phyloP scores from a whole-genome alignment of 2,329 filamentous ascomycete genomes.

The Sarocladium oryzae region DNA sequence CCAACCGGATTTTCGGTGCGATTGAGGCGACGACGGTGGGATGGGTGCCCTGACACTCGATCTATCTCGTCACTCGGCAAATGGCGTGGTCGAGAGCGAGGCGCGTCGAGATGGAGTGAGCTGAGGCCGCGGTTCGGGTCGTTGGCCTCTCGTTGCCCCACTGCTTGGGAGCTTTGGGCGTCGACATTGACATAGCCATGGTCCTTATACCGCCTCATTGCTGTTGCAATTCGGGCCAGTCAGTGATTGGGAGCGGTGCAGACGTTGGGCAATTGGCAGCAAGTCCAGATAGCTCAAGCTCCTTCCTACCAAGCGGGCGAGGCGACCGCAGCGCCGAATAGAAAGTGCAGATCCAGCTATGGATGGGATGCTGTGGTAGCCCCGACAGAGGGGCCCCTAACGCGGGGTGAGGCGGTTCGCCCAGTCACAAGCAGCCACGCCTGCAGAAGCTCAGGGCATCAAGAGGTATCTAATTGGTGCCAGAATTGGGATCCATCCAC shows the following conservation, averaged over 20 bases:
- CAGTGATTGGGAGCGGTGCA: background rate
- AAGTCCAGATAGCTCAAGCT: background rate
- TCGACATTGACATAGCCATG: background rate
- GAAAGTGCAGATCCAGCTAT: conserved; percentile 3
- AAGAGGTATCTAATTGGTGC: background rate
- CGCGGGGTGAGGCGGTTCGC: background rate
- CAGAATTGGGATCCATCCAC: background rate
- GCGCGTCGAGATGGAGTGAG: background rate
- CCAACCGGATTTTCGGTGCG: background rate
- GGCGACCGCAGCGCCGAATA: conserved; percentile 4
- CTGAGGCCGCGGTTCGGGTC: background rate
- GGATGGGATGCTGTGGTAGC: background rate
- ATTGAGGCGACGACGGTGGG: background rate
- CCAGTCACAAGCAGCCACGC: conserved; percentile 1
- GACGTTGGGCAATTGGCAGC: conserved; percentile 1
- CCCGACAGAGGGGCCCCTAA: background rate
- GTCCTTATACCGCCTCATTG: conserved; percentile 1
- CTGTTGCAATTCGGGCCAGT: background rate
- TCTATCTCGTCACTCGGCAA: background rate
- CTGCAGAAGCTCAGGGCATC: background rate
- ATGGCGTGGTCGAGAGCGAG: conserved; percentile 6
- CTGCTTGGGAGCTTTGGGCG: background rate
- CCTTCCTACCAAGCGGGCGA: background rate
- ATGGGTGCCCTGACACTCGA: background rate
- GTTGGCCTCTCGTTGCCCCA: background rate